Base-by-base conservation (phyloP, 2,329 filamentous ascomycete genomes). In the Trichophyton simii region DNA sequence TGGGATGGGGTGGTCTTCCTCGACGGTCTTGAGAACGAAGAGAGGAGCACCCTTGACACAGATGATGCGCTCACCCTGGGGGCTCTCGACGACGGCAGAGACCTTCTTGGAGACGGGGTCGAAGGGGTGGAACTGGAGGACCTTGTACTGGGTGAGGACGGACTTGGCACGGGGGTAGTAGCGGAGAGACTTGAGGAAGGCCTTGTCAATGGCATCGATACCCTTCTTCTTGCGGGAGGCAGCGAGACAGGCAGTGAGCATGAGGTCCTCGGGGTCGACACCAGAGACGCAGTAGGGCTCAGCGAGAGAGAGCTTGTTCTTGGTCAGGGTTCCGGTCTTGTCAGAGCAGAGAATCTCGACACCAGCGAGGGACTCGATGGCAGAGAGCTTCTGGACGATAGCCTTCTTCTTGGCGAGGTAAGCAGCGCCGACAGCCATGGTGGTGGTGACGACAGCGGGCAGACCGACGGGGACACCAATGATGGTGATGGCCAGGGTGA, bases 31-130 rank as follows among this genome's bases (percentile, higher is more conserved):
- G 70, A 95, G 80, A 63, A 95, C 89, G 77, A 91, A 89, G 52
- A 94, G 83, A 71, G 91, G 90, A 66, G 91, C 89, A 74, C 90
- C 91, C 81, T 96, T 95, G 75, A 95, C 88, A 76, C 90, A 95
- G 73, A 85, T 85, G 70, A 95, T 92, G 72, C 83, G 83, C 79
- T 94, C 88, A 64, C 90, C 91, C 72, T 89, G 82, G 64, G 88
- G 87, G 67, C 88, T 91, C 77, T 92, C 82, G 63, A 95, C 90
- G 62, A 94, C 75, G 59, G 90, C 89, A 68, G 84, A 86, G 62
- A 95, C 89, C 80, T 95, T 95, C 81, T 95, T 95, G 73, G 89
- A 94, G 71, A 95, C 89, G 64, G 90, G 90, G 73, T 95, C 90
- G 76, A 95, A 95, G 66, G 90, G 90, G 75, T 84, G 83, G 80